Evolutionary conservation across 2,329 filamentous ascomycete genomes (phyloP).

Genomic region (Rhynchosporium graminicola): DNA sequence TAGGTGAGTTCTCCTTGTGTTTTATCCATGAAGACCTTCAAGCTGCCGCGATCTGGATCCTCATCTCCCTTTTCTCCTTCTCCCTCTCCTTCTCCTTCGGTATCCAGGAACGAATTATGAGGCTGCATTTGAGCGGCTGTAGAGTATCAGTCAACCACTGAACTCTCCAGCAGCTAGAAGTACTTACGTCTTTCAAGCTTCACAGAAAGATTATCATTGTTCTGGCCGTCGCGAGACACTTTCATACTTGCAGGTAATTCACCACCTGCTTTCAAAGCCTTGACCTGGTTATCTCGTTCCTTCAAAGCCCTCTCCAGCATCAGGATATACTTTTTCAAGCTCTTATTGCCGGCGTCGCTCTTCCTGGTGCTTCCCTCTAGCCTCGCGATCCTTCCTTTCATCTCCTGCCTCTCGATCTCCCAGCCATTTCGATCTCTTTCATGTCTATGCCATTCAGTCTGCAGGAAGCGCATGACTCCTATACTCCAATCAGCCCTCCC

Average conservation of each 20-base stretch:
- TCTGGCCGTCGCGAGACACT: conserved; percentile 45
- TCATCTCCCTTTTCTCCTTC: conserved; percentile 42
- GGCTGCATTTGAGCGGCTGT: conserved; percentile 33
- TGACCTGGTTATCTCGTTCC: conserved; percentile 74
- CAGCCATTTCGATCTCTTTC: conserved; percentile 96
- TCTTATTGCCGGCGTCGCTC: conserved; percentile 84
- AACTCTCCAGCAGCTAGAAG: not conserved
- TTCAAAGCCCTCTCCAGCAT: conserved; percentile 88
- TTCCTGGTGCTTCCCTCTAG: conserved; percentile 88
- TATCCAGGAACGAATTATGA: conserved; percentile 44
- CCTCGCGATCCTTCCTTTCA: conserved; percentile 95
- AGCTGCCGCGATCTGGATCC: conserved; percentile 50
- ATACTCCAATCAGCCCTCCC: conserved; percentile 41
- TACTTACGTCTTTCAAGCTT: conserved; percentile 58
- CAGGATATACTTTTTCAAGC: conserved; percentile 83
- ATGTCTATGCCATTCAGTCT: conserved; percentile 98
- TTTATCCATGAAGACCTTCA: conserved; percentile 65
- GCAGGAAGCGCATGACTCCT: conserved; percentile 99
- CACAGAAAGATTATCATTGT: conserved; percentile 55
- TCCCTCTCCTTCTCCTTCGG: conserved; percentile 51
- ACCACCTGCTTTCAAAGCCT: conserved; percentile 50
- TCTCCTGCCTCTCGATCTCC: conserved; percentile 99
- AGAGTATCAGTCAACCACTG: conserved; percentile 5
- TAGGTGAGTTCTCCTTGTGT: conserved; percentile 66
- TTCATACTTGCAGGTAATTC: conserved; percentile 41